These are phyloP conservation scores for Saturnispora gosingensis DNA, from an alignment of 805 yeast species.

Conservation along the genomic window DNA sequence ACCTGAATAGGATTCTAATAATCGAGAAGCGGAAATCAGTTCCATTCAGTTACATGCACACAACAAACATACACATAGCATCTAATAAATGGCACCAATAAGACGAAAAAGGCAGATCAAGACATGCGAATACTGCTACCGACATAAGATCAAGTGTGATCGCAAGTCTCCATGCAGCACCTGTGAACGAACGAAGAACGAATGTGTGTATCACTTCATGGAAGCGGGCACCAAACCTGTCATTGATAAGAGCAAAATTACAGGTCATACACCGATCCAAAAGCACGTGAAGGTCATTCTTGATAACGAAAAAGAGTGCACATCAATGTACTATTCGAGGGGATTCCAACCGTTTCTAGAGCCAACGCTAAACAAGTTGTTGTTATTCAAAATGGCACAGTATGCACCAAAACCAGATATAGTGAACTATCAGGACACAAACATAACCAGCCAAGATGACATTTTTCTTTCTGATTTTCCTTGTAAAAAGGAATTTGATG, in stretches of 20 bases:
- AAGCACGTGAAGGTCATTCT: not conserved
- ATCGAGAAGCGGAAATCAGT: not conserved
- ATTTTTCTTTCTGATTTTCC: conserved; percentile 9
- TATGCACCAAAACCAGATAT: not conserved
- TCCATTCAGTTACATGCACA: not conserved
- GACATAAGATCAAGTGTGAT: conserved; percentile 13
- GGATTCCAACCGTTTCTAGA: conserved; percentile 11
- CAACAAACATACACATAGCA: not conserved
- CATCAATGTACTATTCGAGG: conserved; percentile 11
- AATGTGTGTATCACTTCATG: conserved; percentile 11
- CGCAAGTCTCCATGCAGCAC: conserved; percentile 10
- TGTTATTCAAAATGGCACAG: conserved; percentile 10
- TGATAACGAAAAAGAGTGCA: not conserved
- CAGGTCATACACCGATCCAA: not conserved
- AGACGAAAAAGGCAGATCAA: conserved; percentile 10
- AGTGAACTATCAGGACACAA: conserved; percentile 4
- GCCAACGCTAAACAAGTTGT: conserved; percentile 5
- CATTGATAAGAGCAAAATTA: not conserved
- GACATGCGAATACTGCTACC: conserved; percentile 14
- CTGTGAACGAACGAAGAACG: conserved; percentile 9
- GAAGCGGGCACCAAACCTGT: not conserved
- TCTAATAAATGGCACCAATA: conserved; percentile 6
- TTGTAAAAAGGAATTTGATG: conserved; percentile 8
- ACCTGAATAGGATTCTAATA: not conserved
- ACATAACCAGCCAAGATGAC: not conserved